Evolutionary conservation across 495 filamentous ascomycete species (phyloP), one percentile per base, ranked within the genome.

Genomic region (Lasiosphaeria miniovina): DNA sequence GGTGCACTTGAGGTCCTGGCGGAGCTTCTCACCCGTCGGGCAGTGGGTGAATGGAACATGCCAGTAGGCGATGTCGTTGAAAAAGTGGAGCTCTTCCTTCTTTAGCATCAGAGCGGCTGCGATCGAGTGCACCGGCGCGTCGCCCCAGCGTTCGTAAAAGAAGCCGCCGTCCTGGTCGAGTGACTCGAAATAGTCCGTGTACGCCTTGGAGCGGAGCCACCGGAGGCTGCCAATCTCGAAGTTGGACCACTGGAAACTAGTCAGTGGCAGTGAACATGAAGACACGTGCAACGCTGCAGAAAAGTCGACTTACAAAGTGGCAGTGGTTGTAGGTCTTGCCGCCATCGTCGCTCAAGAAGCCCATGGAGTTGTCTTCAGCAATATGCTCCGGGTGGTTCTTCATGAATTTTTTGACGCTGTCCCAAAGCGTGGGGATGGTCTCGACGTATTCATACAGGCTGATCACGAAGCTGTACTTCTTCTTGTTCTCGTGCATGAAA

Each of bases 31-130:
- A 32, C 87, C 87, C 0, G 90, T 94, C 4, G 94, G 94, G 71
- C 94, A 98, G 76, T 98, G 94, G 31, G 93, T 98, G 70, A 98
- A 98, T 6, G 94, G 94, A n/a, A 96, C 89, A 68, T 98, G 94
- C 75, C 91, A 98, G 75, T 98, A 98, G 58, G 89, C 94, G 64
- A 98, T 98, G 67, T 98, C 94, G 69, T 98, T 90, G 80, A 96
- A 98, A 80, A 98, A 98, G 67, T 98, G 93, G 62, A 98, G 87
- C 69, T 98, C 83, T 57, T 95, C 89, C 77, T 96, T 96, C 68
- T 86, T 84, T 61, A 98, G 79, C 71, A 96, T 81, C 3, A 97
- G 73, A 12, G 81, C 85, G 4, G 94, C 94, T 2, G 90, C 94
- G 65, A 98, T 96, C n/a, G 91, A 95, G 76, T 96, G 91, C 36